These are phyloP conservation scores for Chaetomiaceae sp. DNA, from an alignment of 2,329 filamentous ascomycete species.

Conservation along the genomic window DNA sequence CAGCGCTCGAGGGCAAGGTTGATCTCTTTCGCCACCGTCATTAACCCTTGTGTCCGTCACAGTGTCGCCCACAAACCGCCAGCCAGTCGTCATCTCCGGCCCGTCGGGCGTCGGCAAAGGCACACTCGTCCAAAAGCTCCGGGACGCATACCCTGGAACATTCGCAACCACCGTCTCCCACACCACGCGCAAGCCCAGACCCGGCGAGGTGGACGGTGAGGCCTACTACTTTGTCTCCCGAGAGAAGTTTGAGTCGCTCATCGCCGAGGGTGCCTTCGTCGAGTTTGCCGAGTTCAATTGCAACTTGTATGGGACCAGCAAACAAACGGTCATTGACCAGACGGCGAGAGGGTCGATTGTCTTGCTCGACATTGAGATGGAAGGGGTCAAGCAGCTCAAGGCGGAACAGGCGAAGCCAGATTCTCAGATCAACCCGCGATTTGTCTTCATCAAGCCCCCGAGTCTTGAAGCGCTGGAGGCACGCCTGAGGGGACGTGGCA, in stretches of 20 bases:
- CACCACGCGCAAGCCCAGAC: slow-evolving; percentile 1
- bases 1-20: no score
- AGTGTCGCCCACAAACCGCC: not conserved
- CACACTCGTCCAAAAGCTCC: not conserved
- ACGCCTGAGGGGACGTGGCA: not conserved
- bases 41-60: no score
- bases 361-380: slow-evolving; percentile 2
- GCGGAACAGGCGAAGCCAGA: not conserved
- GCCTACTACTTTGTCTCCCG: not conserved
- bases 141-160: not conserved
- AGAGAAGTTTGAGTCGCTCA: not conserved
- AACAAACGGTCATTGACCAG: slow-evolving; percentile 1
- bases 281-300: not conserved
- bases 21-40: no score
- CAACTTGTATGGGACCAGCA: slow-evolving; percentile 5
- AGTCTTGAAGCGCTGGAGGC: not conserved
- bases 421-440: not conserved
- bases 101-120: slow-evolving; percentile 5
- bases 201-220: not conserved
- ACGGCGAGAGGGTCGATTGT: not conserved
- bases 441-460: slow-evolving; percentile 1
- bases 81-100: not conserved
- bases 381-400: not conserved
- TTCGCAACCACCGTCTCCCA: slow-evolving; percentile 1
- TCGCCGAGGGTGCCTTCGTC: not conserved